Base-by-base conservation (phyloP, 305 asterid genomes). In the Caryopteris hybrid region DNA sequence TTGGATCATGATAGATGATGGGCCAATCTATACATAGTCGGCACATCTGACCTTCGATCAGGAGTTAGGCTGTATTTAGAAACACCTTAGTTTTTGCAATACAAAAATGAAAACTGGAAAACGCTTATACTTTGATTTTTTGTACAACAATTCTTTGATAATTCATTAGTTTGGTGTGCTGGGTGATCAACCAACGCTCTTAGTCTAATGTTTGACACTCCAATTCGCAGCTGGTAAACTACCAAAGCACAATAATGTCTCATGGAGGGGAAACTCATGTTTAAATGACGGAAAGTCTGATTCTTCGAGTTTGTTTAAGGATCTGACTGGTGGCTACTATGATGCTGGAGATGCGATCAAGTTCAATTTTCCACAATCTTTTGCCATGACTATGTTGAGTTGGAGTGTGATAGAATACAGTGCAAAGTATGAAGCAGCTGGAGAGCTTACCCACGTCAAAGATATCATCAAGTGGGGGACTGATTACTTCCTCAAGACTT, bases 321-420 rank as follows among this genome's bases (percentile, higher is more conserved):
- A 85, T 69, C 78, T 85, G 18, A n/a, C 63, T 8, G 90, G 98
- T 25, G 98, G 98, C 46, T 92, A 85, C 64, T 92, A 90, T 57
- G 98, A 92, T 72, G 98, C 97, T 0, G 98, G 98, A 53, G 98
- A 92, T 76, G 97, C 98, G 5, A 90, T 92, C 54, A 92, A 92
- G 80, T 92, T 88, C 73, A 81, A 90, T 51, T 92, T 92, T 65
- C 98, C 98, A 1, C 82, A 79, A 64, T 72, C 98, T 38, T 92
- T 86, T 71, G 92, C 98, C 62, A 86, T 92, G 95, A 92, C 98
- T 17, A 82, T 92, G 95, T 73, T 92, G 83, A 92, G 98, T 74
- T 92, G 98, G 98, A 92, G 98, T 68, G 97, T 92, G 77, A 84
- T 92, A 3, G 98, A 92, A 67, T 92, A 92, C 77, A 85, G 85